Evolutionary conservation across 2,329 filamentous ascomycete genomes (phyloP), one percentile per base, ranked within the genome.

Genomic region (Aplosporella prunicola): DNA sequence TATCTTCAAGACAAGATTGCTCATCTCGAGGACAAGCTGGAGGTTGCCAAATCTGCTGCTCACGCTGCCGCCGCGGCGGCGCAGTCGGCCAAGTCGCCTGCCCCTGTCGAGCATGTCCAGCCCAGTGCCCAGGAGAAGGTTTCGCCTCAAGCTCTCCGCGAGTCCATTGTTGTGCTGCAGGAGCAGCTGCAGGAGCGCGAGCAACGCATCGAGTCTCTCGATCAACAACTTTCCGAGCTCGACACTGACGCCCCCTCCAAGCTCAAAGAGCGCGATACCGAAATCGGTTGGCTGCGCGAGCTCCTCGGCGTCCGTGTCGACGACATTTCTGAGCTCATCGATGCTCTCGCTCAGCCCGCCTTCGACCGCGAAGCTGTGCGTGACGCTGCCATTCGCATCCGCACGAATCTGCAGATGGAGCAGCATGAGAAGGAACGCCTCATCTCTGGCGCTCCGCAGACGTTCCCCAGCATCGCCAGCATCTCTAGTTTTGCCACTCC

Each of bases 361-460:
- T 91, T 84, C 55, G 80, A 96, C 57, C 76, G 77, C 40, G 77
- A 86, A 44, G 72, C 75, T 5, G 82, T 95, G 45, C 84, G 83
- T 50, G 88, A 96, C 55, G 87, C 88, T 5, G 84, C 86, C 23
- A 96, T 96, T 49, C 81, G 91, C 36, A 78, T 98, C 43, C 85
- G 86, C 56, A 85, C 91, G 10, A 95, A 94, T 52, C 69, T 98
- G 23, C 86, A 96, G 57, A 98, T 98, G 91, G 89, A 98, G 60
- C 84, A 93, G 56, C 86, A 94, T 57, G 88, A 95, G 62, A 84
- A 86, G 35, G 89, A 96, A 59, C 76, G 91, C 42, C 80, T 85
- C 1, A 74, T 84, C 62, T 78, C 81, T 10, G 62, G 69, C 14
- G 27, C 14, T 2, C 15, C 15, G 14, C 59, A 66, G 42, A 75